Conservation (phyloP, 352 stramenopile species). For the Peronospora farinosa region DNA sequence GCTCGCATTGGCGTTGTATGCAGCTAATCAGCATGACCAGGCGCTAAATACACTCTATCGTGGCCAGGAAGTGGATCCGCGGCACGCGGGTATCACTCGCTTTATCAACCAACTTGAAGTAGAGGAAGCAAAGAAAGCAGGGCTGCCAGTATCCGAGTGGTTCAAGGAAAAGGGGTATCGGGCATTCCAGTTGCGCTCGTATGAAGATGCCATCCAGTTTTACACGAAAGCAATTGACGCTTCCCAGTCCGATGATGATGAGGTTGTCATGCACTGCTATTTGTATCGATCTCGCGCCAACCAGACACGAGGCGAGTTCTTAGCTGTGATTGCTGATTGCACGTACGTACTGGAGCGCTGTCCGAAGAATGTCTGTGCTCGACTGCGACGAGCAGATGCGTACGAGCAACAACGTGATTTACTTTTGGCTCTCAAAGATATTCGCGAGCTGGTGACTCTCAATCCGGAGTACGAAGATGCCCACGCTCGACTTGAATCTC, state of each 20-base stretch:
- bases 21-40: conserved; percentile 39
- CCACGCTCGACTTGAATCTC: conserved; percentile 31
- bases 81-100: conserved; percentile 36
- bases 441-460: conserved; percentile 44
- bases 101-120: conserved; percentile 47
- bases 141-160: conserved; percentile 33
- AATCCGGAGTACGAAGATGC: conserved; percentile 55
- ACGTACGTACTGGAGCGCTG: conserved; percentile 44
- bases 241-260: conserved; percentile 40
- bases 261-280: conserved; percentile 49
- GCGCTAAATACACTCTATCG: conserved; percentile 50
- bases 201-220: conserved; percentile 84
- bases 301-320: conserved; percentile 46
- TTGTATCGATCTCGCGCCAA: conserved; percentile 51
- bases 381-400: conserved; percentile 44
- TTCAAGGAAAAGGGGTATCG: conserved; percentile 83
- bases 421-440: conserved; percentile 50
- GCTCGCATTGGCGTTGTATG: conserved; percentile 41
- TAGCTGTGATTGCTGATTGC: conserved; percentile 46
- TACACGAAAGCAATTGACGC: conserved; percentile 87
- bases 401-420: conserved; percentile 58
- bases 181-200: conserved; percentile 87
- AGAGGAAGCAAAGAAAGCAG: conserved; percentile 34
- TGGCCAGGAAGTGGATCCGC: conserved; percentile 42
- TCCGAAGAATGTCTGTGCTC: conserved; percentile 47